Conservation (phyloP, 2,329 filamentous ascomycete genomes). For the Xylariaceae sp. region DNA sequence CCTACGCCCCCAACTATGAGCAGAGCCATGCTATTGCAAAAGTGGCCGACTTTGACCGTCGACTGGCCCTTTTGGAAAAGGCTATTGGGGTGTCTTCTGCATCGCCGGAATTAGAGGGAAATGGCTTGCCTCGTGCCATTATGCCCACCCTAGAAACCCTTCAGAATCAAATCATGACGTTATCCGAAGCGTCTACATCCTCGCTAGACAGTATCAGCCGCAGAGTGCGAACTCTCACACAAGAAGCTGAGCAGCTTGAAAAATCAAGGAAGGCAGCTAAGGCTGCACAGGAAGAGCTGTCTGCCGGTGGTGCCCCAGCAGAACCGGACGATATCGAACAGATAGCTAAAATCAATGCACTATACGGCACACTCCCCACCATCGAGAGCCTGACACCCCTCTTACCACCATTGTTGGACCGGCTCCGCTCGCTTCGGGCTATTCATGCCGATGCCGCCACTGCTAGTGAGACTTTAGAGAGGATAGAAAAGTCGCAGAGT, state of each 20-base stretch:
- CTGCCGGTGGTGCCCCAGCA: slow-evolving; percentile 42
- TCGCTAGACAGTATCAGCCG: slow-evolving; percentile 71
- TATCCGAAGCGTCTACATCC: slow-evolving; percentile 69
- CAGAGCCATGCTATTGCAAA: slow-evolving; percentile 72
- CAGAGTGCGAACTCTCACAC: slow-evolving; percentile 65
- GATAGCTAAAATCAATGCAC: slow-evolving; percentile 80
- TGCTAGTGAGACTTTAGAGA: slow-evolving; percentile 73
- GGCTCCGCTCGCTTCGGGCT: slow-evolving; percentile 76
- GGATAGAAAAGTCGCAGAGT: slow-evolving; percentile 73
- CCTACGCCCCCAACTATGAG: slow-evolving; percentile 62
- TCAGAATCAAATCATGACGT: slow-evolving; percentile 73
- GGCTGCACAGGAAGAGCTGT: slow-evolving; percentile 58
- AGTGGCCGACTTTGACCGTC: slow-evolving; percentile 82
- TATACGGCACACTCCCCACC: slow-evolving; percentile 84
- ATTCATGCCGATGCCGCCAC: slow-evolving; percentile 85
- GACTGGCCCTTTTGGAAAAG: slow-evolving; percentile 76
- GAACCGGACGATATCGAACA: slow-evolving; percentile 63
- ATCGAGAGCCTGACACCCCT: slow-evolving; percentile 85
- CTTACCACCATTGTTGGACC: slow-evolving; percentile 79
- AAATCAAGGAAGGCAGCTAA: slow-evolving; percentile 63
- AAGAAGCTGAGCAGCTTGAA: slow-evolving; percentile 70
- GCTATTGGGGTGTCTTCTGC: slow-evolving; percentile 74
- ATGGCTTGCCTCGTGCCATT: slow-evolving; percentile 63
- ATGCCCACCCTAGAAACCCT: slow-evolving; percentile 79
- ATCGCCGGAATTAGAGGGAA: slow-evolving; percentile 59